Evolutionary conservation across 345 rosid species (phyloP).

Genomic region (Geranium brycei): DNA sequence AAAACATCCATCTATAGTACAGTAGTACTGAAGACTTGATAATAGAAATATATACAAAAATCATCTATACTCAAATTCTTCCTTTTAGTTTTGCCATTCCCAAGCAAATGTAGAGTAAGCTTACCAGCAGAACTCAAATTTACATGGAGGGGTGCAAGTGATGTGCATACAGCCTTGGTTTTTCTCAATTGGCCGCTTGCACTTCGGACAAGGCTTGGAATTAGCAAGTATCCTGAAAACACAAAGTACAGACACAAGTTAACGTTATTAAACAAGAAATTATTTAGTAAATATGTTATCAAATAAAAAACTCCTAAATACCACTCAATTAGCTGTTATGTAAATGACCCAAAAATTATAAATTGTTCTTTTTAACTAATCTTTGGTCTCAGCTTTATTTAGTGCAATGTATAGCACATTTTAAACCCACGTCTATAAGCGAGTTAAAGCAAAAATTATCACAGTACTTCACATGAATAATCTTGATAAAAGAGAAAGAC

Average conservation of each 20-base stretch:
- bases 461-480: too few relatives aligned
- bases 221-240: slow-evolving; percentile 89
- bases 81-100: background rate
- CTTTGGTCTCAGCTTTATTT: background rate
- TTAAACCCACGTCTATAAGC: background rate
- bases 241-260: slow-evolving; percentile 3
- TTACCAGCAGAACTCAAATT: slow-evolving; percentile 99
- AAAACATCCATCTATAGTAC: background rate
- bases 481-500: too few relatives aligned
- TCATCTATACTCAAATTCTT: background rate
- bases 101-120: slow-evolving; percentile 1
- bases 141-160: slow-evolving; percentile 97
- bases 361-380: background rate
- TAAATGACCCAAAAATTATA: too few relatives aligned
- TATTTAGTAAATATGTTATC: background rate
- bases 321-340: background rate
- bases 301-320: background rate
- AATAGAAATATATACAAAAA: too few relatives aligned
- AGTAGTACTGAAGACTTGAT: background rate
- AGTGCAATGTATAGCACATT: background rate
- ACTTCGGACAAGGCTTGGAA: slow-evolving; percentile 98
- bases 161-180: slow-evolving; percentile 99
- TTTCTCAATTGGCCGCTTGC: slow-evolving; percentile 97
- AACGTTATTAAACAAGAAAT: background rate
- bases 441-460: background rate